These are phyloP conservation scores for Aureobasidium sp. DNA, from an alignment of 2,329 filamentous ascomycete species.

Conservation along the genomic window DNA sequence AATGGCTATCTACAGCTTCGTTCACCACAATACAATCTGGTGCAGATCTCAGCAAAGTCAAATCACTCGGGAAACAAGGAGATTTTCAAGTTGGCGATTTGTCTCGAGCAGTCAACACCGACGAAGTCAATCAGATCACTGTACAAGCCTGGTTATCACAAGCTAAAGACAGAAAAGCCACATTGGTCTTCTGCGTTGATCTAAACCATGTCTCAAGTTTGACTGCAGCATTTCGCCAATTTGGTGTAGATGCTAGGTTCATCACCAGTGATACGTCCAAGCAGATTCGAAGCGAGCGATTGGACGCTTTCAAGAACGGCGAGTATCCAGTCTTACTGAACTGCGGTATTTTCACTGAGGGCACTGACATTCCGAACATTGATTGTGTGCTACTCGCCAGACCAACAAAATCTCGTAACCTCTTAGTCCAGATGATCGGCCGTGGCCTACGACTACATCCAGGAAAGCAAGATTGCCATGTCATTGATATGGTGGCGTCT, in stretches of 20 bases:
- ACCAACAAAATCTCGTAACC: slow-evolving; percentile 85
- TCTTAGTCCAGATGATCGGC: slow-evolving; percentile 96
- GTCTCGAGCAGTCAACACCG: slow-evolving; percentile 75
- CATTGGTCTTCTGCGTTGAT: slow-evolving; percentile 91
- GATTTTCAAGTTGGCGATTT: slow-evolving; percentile 78
- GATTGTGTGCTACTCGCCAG: slow-evolving; percentile 85
- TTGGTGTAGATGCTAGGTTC: slow-evolving; percentile 75
- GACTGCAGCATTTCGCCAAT: slow-evolving; percentile 65
- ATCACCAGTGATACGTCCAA: slow-evolving; percentile 77
- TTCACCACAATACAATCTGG: slow-evolving; percentile 88
- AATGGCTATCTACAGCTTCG: slow-evolving; percentile 85
- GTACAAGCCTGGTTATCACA: slow-evolving; percentile 80
- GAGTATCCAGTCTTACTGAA: slow-evolving; percentile 87
- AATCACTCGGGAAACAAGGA: slow-evolving; percentile 53
- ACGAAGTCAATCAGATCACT: slow-evolving; percentile 72
- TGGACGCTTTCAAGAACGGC: slow-evolving; percentile 68
- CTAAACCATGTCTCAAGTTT: slow-evolving; percentile 71
- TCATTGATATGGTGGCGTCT: slow-evolving; percentile 92
- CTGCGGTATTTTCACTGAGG: slow-evolving; percentile 94
- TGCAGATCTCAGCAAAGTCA: slow-evolving; percentile 60
- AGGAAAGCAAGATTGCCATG: slow-evolving; percentile 80
- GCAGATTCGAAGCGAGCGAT: slow-evolving; percentile 57
- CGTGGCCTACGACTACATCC: slow-evolving; percentile 78
- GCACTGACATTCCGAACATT: slow-evolving; percentile 94
- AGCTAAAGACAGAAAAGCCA: slow-evolving; percentile 68